Evolutionary conservation across 768 basidiomycete species (phyloP).

Genomic region (Pulveroboletus ravenelii): DNA sequence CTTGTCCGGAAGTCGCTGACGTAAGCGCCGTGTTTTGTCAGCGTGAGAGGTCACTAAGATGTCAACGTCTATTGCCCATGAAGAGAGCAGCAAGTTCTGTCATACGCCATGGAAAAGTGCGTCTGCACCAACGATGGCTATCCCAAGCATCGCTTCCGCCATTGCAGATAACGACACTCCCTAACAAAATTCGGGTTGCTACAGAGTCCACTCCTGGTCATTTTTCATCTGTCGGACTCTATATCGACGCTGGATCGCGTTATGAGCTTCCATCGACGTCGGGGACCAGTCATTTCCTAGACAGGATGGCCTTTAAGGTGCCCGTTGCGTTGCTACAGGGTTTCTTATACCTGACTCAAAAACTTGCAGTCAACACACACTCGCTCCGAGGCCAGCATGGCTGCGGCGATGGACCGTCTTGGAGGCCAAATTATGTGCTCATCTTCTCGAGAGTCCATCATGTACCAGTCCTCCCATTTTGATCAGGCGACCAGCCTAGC

Average conservation of each 20-base stretch:
- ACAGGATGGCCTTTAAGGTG: slow-evolving; percentile 97
- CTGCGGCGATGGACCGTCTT: slow-evolving; percentile 70
- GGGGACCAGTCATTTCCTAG: slow-evolving; percentile 89
- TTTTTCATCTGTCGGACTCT: slow-evolving; percentile 90
- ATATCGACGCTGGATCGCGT: slow-evolving; percentile 88
- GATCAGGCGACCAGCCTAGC: slow-evolving; percentile 77
- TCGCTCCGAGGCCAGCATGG: slow-evolving; percentile 74
- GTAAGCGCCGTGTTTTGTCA: slow-evolving; percentile 1
- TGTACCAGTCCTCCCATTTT: slow-evolving; percentile 97
- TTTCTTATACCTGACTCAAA: slow-evolving; percentile 2
- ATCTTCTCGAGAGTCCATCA: slow-evolving; percentile 88
- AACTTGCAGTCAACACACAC: slow-evolving; percentile 61
- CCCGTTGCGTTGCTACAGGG: slow-evolving; percentile 1
- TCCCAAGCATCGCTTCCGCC: slow-evolving; percentile 31
- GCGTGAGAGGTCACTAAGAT: not conserved
- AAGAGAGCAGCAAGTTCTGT: slow-evolving; percentile 36
- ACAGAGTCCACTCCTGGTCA: slow-evolving; percentile 90
- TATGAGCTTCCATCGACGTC: slow-evolving; percentile 72
- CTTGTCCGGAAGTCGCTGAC: not conserved
- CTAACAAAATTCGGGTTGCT: slow-evolving; percentile 88
- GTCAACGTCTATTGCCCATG: slow-evolving; percentile 28
- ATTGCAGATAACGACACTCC: slow-evolving; percentile 73
- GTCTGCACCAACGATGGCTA: slow-evolving; percentile 21
- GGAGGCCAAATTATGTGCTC: slow-evolving; percentile 92
- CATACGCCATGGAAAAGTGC: slow-evolving; percentile 33